phyloP scores from a whole-genome alignment of 1,139 yeast species.

The Meyerozyma athensensis region DNA sequence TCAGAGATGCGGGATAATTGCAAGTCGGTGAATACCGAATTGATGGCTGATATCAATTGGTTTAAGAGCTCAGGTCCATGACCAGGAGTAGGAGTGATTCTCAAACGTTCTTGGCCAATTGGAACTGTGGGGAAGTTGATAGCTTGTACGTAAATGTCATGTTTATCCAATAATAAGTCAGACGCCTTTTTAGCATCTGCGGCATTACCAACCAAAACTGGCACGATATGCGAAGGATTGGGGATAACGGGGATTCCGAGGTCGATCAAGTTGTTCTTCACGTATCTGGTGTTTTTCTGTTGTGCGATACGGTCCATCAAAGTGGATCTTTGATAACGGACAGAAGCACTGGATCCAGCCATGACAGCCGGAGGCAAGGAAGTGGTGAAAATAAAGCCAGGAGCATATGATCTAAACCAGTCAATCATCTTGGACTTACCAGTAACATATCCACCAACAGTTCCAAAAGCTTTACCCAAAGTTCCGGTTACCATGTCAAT shows the following conservation, averaged over 20 bases:
- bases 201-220: constrained; percentile 92
- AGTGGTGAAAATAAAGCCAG: constrained; percentile 96
- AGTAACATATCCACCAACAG: constrained; percentile 97
- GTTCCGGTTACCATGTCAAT: constrained; percentile 97
- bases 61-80: constrained; percentile 76
- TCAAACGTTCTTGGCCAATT: constrained; percentile 89
- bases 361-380: constrained; percentile 94
- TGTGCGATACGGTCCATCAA: constrained; percentile 76
- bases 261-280: constrained; percentile 62
- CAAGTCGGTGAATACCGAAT: constrained; percentile 72
- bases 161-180: constrained; percentile 77
- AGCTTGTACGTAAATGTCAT: constrained; percentile 92
- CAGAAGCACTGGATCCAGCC: constrained; percentile 91
- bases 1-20: constrained; percentile 69
- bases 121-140: constrained; percentile 98
- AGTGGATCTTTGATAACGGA: constrained; percentile 77
- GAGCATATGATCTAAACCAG: constrained; percentile 95
- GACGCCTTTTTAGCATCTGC: constrained; percentile 87
- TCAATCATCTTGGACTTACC: constrained; percentile 81
- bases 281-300: constrained; percentile 81
- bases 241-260: constrained; percentile 94
- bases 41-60: constrained; percentile 71
- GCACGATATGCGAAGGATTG: constrained; percentile 95
- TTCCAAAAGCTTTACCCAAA: constrained; percentile 93
- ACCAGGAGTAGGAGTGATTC: constrained; percentile 98